Evolutionary conservation across 768 basidiomycete species (phyloP).

Genomic region (Suillus weaverae): DNA sequence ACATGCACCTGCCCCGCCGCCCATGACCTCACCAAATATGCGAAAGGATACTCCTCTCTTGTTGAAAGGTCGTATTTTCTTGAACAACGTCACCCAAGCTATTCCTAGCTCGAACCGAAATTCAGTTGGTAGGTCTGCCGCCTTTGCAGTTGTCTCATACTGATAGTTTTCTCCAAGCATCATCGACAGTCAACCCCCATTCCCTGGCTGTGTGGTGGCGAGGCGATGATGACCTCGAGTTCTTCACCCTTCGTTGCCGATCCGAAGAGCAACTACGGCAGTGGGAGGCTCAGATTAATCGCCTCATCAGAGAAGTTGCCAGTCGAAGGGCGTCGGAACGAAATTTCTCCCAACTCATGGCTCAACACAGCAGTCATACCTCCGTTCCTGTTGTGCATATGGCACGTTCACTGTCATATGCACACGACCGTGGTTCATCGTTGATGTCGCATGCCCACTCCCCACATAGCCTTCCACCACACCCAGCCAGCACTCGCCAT

Average conservation of each 20-base stretch:
- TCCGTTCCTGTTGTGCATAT: slow-evolving; percentile 35
- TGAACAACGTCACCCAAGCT: slow-evolving; percentile 92
- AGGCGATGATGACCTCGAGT: slow-evolving; percentile 90
- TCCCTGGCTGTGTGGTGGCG: slow-evolving; percentile 93
- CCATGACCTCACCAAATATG: slow-evolving; percentile 54
- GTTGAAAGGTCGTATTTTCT: slow-evolving; percentile 94
- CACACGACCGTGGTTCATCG: slow-evolving; percentile 39
- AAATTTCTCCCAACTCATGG: slow-evolving; percentile 50
- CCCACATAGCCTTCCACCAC: slow-evolving; percentile 33
- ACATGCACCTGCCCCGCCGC: slow-evolving; percentile 47
- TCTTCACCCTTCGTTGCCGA: slow-evolving; percentile 90
- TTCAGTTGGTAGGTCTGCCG: slow-evolving; percentile 53
- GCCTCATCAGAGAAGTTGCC: slow-evolving; percentile 79
- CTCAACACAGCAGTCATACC: slow-evolving; percentile 41
- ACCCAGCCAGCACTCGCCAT: slow-evolving; percentile 36
- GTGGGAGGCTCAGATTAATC: slow-evolving; percentile 90
- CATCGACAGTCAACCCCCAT: slow-evolving; percentile 57
- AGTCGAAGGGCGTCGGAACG: slow-evolving; percentile 69
- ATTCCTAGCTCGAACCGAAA: slow-evolving; percentile 57
- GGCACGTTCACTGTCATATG: slow-evolving; percentile 36
- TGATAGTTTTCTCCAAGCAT: slow-evolving; percentile 34
- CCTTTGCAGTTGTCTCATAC: not conserved
- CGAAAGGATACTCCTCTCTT: slow-evolving; percentile 81
- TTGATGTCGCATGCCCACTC: slow-evolving; percentile 31
- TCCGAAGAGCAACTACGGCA: slow-evolving; percentile 89